These are phyloP conservation scores for Penicillium daleae DNA, from an alignment of 495 filamentous ascomycete species.

Conservation along the genomic window DNA sequence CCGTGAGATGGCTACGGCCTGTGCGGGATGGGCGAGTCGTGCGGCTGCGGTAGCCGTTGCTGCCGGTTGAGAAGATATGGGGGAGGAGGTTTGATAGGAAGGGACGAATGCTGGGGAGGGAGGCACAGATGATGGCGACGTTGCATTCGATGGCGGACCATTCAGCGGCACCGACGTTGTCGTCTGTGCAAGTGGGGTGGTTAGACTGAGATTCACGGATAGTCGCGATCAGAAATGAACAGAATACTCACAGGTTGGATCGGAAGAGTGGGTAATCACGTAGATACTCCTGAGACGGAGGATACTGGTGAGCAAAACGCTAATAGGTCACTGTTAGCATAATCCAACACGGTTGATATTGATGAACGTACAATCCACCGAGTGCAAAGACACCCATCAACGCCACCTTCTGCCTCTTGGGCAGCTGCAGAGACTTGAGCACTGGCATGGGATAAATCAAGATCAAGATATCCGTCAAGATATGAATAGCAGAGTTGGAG, in stretches of 20 bases:
- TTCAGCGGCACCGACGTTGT: slow-evolving; percentile 56
- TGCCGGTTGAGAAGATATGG: slow-evolving; percentile 38
- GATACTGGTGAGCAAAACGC: slow-evolving; percentile 58
- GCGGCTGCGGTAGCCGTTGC: slow-evolving; percentile 34
- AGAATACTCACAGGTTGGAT: neutral
- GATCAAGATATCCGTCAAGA: slow-evolving; percentile 54
- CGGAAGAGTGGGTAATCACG: neutral
- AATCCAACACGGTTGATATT: neutral
- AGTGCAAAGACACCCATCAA: slow-evolving; percentile 53
- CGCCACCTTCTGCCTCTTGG: slow-evolving; percentile 45
- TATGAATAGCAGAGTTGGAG: slow-evolving; percentile 44
- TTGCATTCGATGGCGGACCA: slow-evolving; percentile 63
- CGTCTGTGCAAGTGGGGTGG: slow-evolving; percentile 32
- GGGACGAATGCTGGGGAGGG: slow-evolving; percentile 58
- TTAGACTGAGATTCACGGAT: neutral
- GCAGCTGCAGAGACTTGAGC: slow-evolving; percentile 48
- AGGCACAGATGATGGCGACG: slow-evolving; percentile 60
- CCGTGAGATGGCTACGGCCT: slow-evolving; percentile 24
- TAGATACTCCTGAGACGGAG: slow-evolving; percentile 56
- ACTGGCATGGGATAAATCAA: slow-evolving; percentile 53
- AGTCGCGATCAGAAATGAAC: neutral
- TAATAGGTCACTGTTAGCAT: slow-evolving; percentile 27
- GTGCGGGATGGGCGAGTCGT: slow-evolving; percentile 25
- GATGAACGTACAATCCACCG: slow-evolving; percentile 47
- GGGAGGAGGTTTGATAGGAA: slow-evolving; percentile 48